phyloP scores from a whole-genome alignment of 176 grass and related monocot genomes.

The Triticum monococcum region DNA sequence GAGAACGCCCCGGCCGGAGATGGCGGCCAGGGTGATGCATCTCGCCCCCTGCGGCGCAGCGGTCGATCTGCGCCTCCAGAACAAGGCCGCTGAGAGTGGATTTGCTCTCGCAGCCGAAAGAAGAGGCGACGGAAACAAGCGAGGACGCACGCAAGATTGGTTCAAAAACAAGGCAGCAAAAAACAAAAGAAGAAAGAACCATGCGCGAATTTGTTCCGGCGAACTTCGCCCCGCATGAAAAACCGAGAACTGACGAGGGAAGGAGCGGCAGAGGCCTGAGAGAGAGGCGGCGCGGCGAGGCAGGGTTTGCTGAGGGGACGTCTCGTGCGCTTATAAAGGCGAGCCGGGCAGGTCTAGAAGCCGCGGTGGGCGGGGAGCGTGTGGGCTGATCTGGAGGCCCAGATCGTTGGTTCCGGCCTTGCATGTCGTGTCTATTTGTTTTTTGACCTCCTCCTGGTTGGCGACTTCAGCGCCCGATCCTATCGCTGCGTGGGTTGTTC shows the following conservation, averaged over 20 bases:
- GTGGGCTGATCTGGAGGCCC: neutral
- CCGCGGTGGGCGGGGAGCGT: neutral
- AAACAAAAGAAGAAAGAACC: neutral
- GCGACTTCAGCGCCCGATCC: too few relatives aligned
- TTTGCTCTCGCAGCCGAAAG: slow-evolving; percentile 54
- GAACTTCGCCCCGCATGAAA: too few relatives aligned
- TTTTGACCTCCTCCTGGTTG: too few relatives aligned
- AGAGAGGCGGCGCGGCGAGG: neutral
- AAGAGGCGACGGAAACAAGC: slow-evolving; percentile 31
- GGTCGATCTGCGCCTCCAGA: slow-evolving; percentile 47
- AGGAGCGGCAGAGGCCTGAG: neutral
- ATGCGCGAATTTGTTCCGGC: too few relatives aligned
- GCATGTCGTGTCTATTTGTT: neutral
- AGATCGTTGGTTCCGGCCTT: neutral
- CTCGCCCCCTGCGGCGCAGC: neutral
- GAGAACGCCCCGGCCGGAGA: neutral
- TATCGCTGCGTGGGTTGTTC: too few relatives aligned
- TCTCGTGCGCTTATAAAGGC: slow-evolving; percentile 17
- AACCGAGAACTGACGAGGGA: neutral
- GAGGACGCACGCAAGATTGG: neutral
- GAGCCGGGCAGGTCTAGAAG: neutral
- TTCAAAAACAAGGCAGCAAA: neutral
- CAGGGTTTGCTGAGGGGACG: neutral
- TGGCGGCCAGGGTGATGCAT: neutral
- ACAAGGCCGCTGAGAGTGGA: slow-evolving; percentile 54